These are phyloP conservation scores for Kazachstania viticola DNA, from an alignment of 805 yeast species.

Conservation along the genomic window DNA sequence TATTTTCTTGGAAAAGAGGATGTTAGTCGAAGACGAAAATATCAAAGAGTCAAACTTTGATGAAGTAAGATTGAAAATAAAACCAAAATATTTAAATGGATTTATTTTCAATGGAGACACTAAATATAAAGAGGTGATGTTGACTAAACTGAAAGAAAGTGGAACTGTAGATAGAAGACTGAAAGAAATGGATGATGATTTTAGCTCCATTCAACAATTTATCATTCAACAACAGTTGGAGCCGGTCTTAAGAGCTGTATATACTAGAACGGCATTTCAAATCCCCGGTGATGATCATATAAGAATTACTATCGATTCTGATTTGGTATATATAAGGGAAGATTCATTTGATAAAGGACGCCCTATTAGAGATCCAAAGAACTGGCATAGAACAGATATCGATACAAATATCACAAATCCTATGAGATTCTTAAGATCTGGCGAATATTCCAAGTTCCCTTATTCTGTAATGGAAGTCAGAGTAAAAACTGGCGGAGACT, in stretches of 20 bases:
- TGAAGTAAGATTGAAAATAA: slow-evolving; percentile 56
- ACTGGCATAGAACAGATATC: slow-evolving; percentile 89
- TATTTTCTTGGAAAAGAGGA: slow-evolving; percentile 69
- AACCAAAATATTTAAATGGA: slow-evolving; percentile 71
- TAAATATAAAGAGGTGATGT: slow-evolving; percentile 36
- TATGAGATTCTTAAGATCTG: slow-evolving; percentile 63
- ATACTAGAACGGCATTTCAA: slow-evolving; percentile 91
- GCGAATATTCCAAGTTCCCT: slow-evolving; percentile 78
- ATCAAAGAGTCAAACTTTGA: slow-evolving; percentile 40
- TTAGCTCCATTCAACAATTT: slow-evolving; percentile 49
- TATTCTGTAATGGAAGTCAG: slow-evolving; percentile 83
- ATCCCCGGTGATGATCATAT: slow-evolving; percentile 95
- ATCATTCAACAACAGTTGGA: slow-evolving; percentile 57
- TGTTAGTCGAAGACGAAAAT: slow-evolving; percentile 40
- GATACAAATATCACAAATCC: slow-evolving; percentile 69
- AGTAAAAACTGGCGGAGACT: slow-evolving; percentile 33
- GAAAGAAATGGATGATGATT: slow-evolving; percentile 40
- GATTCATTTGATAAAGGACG: slow-evolving; percentile 74
- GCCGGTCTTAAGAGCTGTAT: slow-evolving; percentile 78
- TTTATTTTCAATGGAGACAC: slow-evolving; percentile 46
- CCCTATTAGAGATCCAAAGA: slow-evolving; percentile 79
- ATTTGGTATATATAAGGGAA: slow-evolving; percentile 78
- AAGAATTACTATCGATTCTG: slow-evolving; percentile 82
- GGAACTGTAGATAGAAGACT: slow-evolving; percentile 43
- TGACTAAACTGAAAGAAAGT: slow-evolving; percentile 51